Evolutionary conservation across 352 stramenopile species (phyloP).

Genomic region (Phytopythium helicoides): DNA sequence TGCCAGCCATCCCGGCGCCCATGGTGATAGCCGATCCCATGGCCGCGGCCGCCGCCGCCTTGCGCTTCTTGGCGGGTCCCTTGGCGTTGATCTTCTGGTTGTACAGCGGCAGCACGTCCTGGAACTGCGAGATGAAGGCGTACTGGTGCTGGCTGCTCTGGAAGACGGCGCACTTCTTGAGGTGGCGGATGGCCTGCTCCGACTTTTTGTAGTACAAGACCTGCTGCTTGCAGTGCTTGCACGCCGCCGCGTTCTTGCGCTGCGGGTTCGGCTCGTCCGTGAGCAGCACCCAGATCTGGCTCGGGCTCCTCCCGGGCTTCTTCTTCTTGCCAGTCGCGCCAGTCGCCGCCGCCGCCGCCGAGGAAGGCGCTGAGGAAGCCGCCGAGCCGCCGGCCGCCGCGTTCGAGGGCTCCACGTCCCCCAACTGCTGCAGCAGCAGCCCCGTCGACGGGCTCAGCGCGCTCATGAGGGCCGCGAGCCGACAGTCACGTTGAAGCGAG

Average conservation of each 20-base stretch:
- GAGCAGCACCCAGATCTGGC: slow-evolving; percentile 79
- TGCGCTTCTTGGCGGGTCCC: slow-evolving; percentile 55
- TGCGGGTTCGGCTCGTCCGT: slow-evolving; percentile 81
- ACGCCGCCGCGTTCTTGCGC: slow-evolving; percentile 66
- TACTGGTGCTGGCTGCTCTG: slow-evolving; percentile 83
- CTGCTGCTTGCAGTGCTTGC: slow-evolving; percentile 86
- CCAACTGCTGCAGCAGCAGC: too few relatives aligned
- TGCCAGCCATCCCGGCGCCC: slow-evolving; percentile 18
- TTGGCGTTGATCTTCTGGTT: slow-evolving; percentile 83
- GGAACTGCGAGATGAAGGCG: slow-evolving; percentile 75
- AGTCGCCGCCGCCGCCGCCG: not conserved
- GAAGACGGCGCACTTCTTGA: slow-evolving; percentile 80
- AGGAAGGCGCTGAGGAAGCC: not conserved
- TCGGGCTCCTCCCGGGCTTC: slow-evolving; percentile 59
- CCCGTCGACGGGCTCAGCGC: slow-evolving; percentile 10
- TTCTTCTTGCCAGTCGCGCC: slow-evolving; percentile 55
- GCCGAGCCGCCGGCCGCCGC: not conserved
- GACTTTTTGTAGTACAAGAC: slow-evolving; percentile 89
- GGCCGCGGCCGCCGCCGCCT: slow-evolving; percentile 27
- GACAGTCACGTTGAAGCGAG: not conserved
- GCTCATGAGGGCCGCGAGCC: slow-evolving; percentile 2
- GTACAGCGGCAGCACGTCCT: slow-evolving; percentile 78
- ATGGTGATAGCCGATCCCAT: slow-evolving; percentile 9
- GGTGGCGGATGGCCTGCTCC: slow-evolving; percentile 77
- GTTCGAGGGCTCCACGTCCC: slow-evolving; percentile 1